phyloP scores from a whole-genome alignment of 495 filamentous ascomycete genomes.

The Daldinia loculata region DNA sequence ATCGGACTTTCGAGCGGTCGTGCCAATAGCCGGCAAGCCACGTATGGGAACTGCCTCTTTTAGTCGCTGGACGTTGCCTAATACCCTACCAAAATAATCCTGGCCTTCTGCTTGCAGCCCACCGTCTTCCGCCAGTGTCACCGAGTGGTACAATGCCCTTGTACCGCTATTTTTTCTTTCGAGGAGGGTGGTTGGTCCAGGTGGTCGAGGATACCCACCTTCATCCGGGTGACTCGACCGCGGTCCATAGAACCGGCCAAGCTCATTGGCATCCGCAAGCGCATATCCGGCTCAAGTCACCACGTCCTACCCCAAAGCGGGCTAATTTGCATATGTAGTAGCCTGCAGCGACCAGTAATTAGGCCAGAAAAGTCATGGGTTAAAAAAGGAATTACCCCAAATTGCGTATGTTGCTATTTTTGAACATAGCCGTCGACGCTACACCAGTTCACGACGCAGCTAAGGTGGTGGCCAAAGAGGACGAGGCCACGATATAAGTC shows the following conservation, averaged over 20 bases:
- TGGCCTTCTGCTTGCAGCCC: constrained; percentile 45
- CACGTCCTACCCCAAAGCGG: constrained; percentile 42
- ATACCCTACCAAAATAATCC: constrained; percentile 41
- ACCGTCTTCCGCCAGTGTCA: constrained; percentile 46
- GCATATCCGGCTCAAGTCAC: constrained; percentile 47
- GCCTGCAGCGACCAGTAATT: constrained; percentile 47
- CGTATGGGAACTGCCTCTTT: constrained; percentile 46
- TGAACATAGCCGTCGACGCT: constrained; percentile 45
- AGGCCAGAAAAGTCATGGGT: constrained; percentile 46
- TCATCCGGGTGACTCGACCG: constrained; percentile 42
- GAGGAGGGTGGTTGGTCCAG: constrained; percentile 47
- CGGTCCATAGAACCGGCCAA: constrained; percentile 52
- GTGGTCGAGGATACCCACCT: constrained; percentile 46
- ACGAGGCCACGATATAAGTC: constrained; percentile 59
- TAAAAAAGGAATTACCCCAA: constrained; percentile 49
- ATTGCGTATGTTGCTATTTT: constrained; percentile 50
- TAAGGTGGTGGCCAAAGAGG: constrained; percentile 41
- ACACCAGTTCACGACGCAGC: constrained; percentile 42
- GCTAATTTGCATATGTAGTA: constrained; percentile 48
- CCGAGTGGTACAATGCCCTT: constrained; percentile 47
- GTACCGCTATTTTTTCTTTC: constrained; percentile 29
- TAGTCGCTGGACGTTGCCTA: constrained; percentile 39
- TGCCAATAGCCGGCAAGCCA: constrained; percentile 34
- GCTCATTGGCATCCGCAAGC: constrained; percentile 57
- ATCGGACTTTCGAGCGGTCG: constrained; percentile 34